Base-by-base conservation (phyloP, 2,329 filamentous ascomycete genomes). In the Volutella citrinella region DNA sequence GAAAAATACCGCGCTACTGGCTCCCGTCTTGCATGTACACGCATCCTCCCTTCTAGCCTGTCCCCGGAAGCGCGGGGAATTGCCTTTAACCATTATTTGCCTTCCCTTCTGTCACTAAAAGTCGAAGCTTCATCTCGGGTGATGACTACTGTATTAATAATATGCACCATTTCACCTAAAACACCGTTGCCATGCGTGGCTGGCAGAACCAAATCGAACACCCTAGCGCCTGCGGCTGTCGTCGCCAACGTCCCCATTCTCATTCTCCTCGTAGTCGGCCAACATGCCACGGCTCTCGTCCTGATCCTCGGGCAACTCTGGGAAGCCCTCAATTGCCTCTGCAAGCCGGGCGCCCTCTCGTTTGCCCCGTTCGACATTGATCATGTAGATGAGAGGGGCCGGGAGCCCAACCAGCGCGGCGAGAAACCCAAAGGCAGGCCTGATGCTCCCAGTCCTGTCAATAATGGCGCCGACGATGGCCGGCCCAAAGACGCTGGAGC, bases 401-500 rank as follows among this genome's bases (percentile, higher is more conserved):
- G 93, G 90, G 2, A 95, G 61, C 6, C 84, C 83, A 7, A 98
- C 85, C n/a, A 98, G 66, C 6, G 80, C 70, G 0, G 87, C 88
- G 24, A 98, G 69, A 57, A 98, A 98, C 73, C 85, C 89, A 61
- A 98, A 98, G 1, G 91, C 90, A 7, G 85, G 85, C 30, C 87
- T 74, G 38, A 93, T 91, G 48, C 86, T 82, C 6, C 86, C 86
- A 18, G 83, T 84, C 31, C 70, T 78, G 61, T 97, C 90, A 10
- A 93, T 95, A 46, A 98, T 95, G 10, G 82, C 80, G 2, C 90
- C 93, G 1, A 98, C 93, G 56, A 98, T 91, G 1, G 88, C 85
- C 1, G 93, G 93, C 0, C 93, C 93, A 60, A 98, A 96, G 3
- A 97, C 73, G 56, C 87, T 94, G 15, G 86, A 93, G 2, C 91